Percentiles rank a stretch among this genome's conserved stretches.
phyloP scores from a whole-genome alignment of 202 grass and related monocot species.

The Carex arenaria region DNA sequence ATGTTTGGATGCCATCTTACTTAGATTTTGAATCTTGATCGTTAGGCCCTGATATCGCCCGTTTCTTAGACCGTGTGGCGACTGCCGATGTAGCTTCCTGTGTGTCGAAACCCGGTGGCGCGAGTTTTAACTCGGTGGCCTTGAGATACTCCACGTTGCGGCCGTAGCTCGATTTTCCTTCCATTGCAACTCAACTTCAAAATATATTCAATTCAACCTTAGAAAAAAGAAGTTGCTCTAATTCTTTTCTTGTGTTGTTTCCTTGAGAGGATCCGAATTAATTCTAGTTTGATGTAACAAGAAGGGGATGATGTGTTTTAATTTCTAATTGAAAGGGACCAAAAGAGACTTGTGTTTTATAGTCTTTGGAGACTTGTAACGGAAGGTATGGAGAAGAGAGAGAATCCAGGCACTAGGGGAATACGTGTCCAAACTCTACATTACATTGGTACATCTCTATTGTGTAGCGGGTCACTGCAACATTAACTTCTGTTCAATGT shows the following conservation, averaged over 20 bases:
- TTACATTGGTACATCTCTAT: background rate
- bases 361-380: slow-evolving; percentile 17
- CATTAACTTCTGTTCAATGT: background rate
- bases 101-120: slow-evolving; percentile 4
- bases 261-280: slow-evolving; percentile 2
- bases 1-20: slow-evolving; percentile 9
- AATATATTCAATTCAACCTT: background rate
- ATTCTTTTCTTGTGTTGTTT: background rate
- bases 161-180: slow-evolving; percentile 19
- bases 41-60: background rate
- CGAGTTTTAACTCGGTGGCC: slow-evolving; percentile 39
- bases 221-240: background rate
- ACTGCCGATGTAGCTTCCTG: background rate
- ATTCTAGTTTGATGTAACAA: background rate
- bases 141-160: slow-evolving; percentile 26
- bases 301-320: background rate
- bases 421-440: background rate
- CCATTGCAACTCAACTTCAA: slow-evolving; percentile 14
- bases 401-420: slow-evolving; percentile 20
- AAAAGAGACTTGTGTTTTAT: slow-evolving; percentile 22
- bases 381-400: slow-evolving; percentile 12
- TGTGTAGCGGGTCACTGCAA: background rate
- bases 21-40: slow-evolving; percentile 7
- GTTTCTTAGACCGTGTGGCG: background rate
- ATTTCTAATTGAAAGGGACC: slow-evolving; percentile 23